phyloP scores from a whole-genome alignment of 208 protist species.

The Leishmania lainsoni region DNA sequence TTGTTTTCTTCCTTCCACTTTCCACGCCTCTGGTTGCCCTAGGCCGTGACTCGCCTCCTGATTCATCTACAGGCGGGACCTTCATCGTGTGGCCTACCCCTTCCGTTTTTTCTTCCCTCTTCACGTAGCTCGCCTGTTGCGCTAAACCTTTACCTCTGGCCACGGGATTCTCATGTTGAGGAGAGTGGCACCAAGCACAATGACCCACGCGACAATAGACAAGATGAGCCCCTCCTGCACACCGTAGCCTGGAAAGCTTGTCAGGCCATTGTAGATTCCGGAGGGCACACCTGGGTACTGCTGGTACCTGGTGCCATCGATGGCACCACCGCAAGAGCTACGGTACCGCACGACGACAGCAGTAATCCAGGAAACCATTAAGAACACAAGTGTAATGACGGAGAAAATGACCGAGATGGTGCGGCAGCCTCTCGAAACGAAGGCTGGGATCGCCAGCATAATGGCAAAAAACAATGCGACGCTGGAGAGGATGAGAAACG shows the following conservation, averaged over 20 bases:
- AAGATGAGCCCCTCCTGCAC: conserved; percentile 57
- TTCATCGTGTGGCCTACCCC: too few species aligned
- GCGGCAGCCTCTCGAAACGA: conserved; percentile 39
- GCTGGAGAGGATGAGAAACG: conserved; percentile 54
- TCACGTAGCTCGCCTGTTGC: not conserved
- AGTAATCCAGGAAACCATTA: conserved; percentile 54
- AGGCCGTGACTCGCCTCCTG: too few species aligned
- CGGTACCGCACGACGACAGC: conserved; percentile 51
- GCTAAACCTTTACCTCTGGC: conserved; percentile 7
- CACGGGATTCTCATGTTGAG: conserved; percentile 55
- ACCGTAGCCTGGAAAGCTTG: conserved; percentile 50
- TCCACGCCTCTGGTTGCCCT: too few species aligned
- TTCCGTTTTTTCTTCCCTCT: not conserved
- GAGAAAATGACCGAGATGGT: conserved; percentile 39
- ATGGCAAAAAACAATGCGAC: conserved; percentile 39
- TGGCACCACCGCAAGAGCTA: conserved; percentile 24
- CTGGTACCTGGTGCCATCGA: conserved; percentile 18
- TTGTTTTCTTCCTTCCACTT: not conserved
- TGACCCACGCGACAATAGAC: conserved; percentile 49
- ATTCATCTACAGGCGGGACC: too few species aligned
- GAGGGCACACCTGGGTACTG: conserved; percentile 54
- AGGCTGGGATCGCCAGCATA: conserved; percentile 45
- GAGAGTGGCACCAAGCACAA: conserved; percentile 30
- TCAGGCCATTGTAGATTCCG: conserved; percentile 47
- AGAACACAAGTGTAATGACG: conserved; percentile 38